phyloP scores from a whole-genome alignment of 2,329 filamentous ascomycete genomes.

The Elsinoe fawcettii region DNA sequence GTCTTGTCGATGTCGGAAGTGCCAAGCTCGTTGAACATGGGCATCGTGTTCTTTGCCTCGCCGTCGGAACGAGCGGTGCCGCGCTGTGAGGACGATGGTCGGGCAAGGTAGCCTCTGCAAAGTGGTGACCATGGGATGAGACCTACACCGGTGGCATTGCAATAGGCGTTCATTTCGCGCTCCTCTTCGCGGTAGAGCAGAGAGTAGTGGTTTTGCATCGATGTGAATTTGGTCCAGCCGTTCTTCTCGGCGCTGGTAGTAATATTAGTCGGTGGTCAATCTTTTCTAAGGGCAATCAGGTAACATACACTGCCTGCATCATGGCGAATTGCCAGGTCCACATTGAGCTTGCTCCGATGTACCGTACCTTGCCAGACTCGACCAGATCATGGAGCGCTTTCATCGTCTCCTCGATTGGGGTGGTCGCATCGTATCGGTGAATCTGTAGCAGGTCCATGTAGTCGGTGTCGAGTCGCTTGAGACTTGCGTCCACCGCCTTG shows the following conservation, averaged over 20 bases:
- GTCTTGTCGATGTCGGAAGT: slow-evolving; percentile 40
- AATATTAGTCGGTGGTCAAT: not conserved
- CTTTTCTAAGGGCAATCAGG: not conserved
- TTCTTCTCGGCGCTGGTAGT: slow-evolving; percentile 41
- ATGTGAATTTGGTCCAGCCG: slow-evolving; percentile 54
- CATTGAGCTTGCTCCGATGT: slow-evolving; percentile 41
- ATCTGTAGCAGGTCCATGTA: slow-evolving; percentile 47
- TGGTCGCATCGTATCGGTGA: slow-evolving; percentile 38
- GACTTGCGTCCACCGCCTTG: slow-evolving; percentile 38
- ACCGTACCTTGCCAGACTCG: slow-evolving; percentile 37
- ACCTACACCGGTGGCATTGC: slow-evolving; percentile 42
- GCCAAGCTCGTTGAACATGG: slow-evolving; percentile 16
- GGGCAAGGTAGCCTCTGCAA: slow-evolving; percentile 35
- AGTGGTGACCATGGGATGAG: slow-evolving; percentile 40
- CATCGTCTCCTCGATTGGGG: slow-evolving; percentile 41
- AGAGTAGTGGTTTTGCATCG: slow-evolving; percentile 54
- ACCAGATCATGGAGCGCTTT: slow-evolving; percentile 40
- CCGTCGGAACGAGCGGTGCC: slow-evolving; percentile 33
- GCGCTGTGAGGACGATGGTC: slow-evolving; percentile 31
- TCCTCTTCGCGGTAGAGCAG: slow-evolving; percentile 57
- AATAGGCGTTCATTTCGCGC: slow-evolving; percentile 48
- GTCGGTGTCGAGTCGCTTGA: slow-evolving; percentile 35
- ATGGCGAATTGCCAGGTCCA: slow-evolving; percentile 40
- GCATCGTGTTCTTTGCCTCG: slow-evolving; percentile 27
- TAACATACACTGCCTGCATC: slow-evolving; percentile 28